These are phyloP conservation scores for Triticum monococcum DNA, from an alignment of 176 grass and related monocot species.

Conservation along the genomic window DNA sequence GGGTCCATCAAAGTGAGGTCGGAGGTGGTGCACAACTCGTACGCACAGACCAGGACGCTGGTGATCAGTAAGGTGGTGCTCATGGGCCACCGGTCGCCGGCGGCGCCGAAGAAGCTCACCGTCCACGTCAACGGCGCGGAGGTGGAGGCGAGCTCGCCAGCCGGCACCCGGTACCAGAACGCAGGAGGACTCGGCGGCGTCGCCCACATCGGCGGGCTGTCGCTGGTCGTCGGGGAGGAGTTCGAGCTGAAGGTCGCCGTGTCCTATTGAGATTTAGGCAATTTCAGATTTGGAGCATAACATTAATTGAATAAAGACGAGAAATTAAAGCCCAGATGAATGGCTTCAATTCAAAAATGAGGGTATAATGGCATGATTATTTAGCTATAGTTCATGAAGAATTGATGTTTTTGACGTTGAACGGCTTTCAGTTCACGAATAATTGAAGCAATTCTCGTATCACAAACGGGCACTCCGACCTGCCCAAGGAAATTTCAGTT, in stretches of 20 bases:
- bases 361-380: no score
- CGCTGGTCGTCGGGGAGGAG: constrained; percentile 49
- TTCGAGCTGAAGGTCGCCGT: constrained; percentile 62
- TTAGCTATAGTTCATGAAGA: no score
- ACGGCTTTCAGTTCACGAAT: no score
- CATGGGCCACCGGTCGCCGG: constrained; percentile 39
- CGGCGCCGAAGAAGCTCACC: background rate
- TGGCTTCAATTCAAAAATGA: background rate
- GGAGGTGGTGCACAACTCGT: constrained; percentile 49
- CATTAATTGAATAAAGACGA: background rate
- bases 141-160: constrained; percentile 14
- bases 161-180: background rate
- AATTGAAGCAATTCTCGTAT: background rate
- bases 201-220: constrained; percentile 45
- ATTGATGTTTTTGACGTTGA: no score
- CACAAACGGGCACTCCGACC: no score
- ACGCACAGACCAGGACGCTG: constrained; percentile 36
- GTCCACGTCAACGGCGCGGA: constrained; percentile 34
- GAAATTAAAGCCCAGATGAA: background rate
- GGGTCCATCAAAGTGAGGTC: constrained; percentile 41
- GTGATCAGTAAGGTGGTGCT: constrained; percentile 56
- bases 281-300: background rate
- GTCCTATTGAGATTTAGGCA: background rate
- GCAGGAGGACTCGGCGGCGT: constrained; percentile 25
- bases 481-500: no score